Evolutionary conservation across 441 rosid species (phyloP), one percentile per base, ranked within the genome.

Genomic region (Arabidopsis lyrata): DNA sequence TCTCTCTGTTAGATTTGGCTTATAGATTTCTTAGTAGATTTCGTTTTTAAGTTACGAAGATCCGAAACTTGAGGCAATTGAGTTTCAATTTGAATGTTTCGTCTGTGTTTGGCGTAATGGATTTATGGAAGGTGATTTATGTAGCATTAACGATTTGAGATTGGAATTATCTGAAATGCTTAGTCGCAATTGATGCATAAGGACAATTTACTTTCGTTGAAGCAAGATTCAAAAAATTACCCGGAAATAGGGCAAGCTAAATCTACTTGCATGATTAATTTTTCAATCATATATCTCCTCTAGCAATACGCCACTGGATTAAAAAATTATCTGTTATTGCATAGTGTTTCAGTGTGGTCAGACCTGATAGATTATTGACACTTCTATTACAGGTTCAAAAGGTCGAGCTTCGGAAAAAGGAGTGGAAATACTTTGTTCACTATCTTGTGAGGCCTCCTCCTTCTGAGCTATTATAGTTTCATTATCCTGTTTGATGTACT

Each of bases 401-500:
- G 74, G 91, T 85, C 16, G 99, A 96, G 83, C 83, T 86, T 48
- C 92, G 97, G 13, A 93, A 87, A 82, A 91, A 91, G 81, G 99
- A 96, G 70, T 84, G 99, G 97, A 84, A 81, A 84, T 96, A 89
- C 84, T 91, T 87, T 80, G 99, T 93, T 75, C 99, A 93, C 78
- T 96, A 96, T 83, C 97, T 93, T 53, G 98, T 93, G 82, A 88
- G 99, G 68, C 47, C 16, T 60, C 47, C 16, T 60, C 70, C 42
- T 53, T 66, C 16, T 56, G 2, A 45, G 36, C 10, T 60, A 66
- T 49, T 45, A 11, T 22, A 41, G 56, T 58, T 66, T 34, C 20
- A 48, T 49, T 31, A 9, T 8, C 18, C 1, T 27, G 32, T 35
- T 59, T 48, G 16, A 34, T 69, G 8, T 24, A 49, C 53, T 42